Base-by-base conservation (phyloP, 1,139 yeast genomes). In the Magnusiomyces sp. region DNA sequence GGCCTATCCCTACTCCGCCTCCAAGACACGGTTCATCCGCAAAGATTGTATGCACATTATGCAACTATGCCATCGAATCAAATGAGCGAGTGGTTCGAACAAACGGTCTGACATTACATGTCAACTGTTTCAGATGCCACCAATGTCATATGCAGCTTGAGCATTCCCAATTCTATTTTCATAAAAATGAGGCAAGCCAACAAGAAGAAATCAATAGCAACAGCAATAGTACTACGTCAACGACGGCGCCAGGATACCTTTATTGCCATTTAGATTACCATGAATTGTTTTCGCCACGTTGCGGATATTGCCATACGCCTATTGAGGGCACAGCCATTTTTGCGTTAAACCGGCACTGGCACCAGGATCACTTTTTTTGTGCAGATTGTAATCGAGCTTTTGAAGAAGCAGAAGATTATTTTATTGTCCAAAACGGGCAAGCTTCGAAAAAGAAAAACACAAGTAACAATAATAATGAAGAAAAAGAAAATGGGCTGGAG, bases 251-350 rank as follows among this genome's bases (percentile, higher is more conserved):
- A 7, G 40, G 7, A 14, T 49, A 55, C 31, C 52, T 65, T 1
- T 64, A 59, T 50, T 66, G 70, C 48, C 70, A 66, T 49, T 53
- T 64, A 23, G 70, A 67, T 47, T 67, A 62, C 51, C 69, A 67
- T 40, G 62, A 63, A 41, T 49, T 58, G 27, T 65, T 63, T 50
- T 63, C 68, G 1, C 63, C 64, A 0, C 54, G 59, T 34, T 67
- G 70, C 55, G 58, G 56, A 10, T 56, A 64, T 49, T 67, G 70
- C 52, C 42, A 55, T 7, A 64, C 66, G 5, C 65, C 68, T 1
- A 62, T 67, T 20, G 70, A 65, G 37, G 58, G 57, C 2, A 55
- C 62, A 33, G 66, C 63, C 16, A 58, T 66, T 13, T 53, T 54
- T 34, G 70, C 70, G 2, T 54, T 64, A 34, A 67, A 61, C 9